A percentile compares a stretch with the other conserved stretches of the same genome.
phyloP scores from a whole-genome alignment of 2,329 filamentous ascomycete species.

The Myriosclerotinia duriaeana region DNA sequence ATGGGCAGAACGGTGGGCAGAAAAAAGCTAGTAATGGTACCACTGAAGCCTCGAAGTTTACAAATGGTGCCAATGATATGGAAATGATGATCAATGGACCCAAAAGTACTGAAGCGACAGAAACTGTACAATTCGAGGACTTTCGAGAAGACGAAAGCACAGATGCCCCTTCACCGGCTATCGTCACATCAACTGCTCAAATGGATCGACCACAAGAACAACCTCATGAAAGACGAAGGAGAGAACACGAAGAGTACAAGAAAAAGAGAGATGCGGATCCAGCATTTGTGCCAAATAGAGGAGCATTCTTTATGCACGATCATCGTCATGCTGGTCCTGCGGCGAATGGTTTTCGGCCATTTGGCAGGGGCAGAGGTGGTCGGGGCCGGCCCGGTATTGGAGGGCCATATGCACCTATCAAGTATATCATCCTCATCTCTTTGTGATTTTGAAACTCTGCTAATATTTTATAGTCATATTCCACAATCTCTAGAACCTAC shows the following conservation, averaged over 20 bases:
- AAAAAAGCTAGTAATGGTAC: constrained; percentile 36
- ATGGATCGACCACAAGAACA: constrained; percentile 53
- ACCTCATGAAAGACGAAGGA: constrained; percentile 68
- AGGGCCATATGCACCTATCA: constrained; percentile 59
- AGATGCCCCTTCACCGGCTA: constrained; percentile 36
- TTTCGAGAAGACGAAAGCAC: constrained; percentile 35
- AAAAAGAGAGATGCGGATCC: constrained; percentile 86
- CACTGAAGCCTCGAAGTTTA: constrained; percentile 44
- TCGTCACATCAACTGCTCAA: constrained; percentile 43
- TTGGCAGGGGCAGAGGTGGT: constrained; percentile 59
- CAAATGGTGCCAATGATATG: constrained; percentile 48
- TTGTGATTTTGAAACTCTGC: constrained; percentile 28
- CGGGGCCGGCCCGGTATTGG: constrained; percentile 59
- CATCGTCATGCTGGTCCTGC: constrained; percentile 76
- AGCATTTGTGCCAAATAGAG: constrained; percentile 89
- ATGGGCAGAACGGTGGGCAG: constrained; percentile 38
- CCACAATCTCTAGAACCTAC: constrained; percentile 56
- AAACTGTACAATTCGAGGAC: constrained; percentile 40
- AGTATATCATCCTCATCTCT: constrained; percentile 51
- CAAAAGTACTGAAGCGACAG: constrained; percentile 35
- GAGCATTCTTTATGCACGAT: constrained; percentile 97
- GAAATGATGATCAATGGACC: constrained; percentile 58
- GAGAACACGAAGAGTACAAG: constrained; percentile 88
- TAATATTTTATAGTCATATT: constrained; percentile 43
- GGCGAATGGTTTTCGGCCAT: constrained; percentile 74